Evolutionary conservation across 225 moss, liverwort and hornwort genomes (phyloP).

Genomic region (Ulota crispa): DNA sequence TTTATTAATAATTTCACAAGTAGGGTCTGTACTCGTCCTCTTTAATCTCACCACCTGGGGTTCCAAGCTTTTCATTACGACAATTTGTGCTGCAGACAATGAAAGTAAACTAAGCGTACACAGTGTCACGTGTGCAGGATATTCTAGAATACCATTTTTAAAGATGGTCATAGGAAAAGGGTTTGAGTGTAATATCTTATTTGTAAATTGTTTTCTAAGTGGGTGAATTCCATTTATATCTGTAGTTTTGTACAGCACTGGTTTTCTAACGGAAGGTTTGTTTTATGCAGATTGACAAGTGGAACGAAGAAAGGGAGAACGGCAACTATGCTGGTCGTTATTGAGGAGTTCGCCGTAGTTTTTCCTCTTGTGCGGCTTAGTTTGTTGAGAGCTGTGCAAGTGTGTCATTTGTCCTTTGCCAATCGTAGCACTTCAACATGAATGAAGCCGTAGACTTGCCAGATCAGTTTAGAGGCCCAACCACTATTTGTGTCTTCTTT

Average conservation of each 20-base stretch:
- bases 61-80: not conserved
- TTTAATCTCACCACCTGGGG: not conserved
- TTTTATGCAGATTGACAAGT: slow-evolving; percentile 72
- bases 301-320: slow-evolving; percentile 88
- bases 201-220: not conserved
- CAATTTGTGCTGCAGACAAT: not conserved
- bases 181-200: not conserved
- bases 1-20: not conserved
- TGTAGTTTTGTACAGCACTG: not conserved
- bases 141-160: not conserved
- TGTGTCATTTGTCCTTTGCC: slow-evolving; percentile 11
- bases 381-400: slow-evolving; percentile 25
- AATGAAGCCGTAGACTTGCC: slow-evolving; percentile 19
- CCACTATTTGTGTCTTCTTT: slow-evolving; percentile 9
- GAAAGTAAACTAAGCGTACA: no score
- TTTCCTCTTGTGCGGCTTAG: slow-evolving; percentile 16
- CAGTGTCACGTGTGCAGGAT: not conserved
- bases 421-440: slow-evolving; percentile 9
- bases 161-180: not conserved
- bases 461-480: slow-evolving; percentile 20
- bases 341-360: slow-evolving; percentile 29
- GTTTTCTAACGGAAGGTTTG: slow-evolving; percentile 2
- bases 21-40: not conserved
- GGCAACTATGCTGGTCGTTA: slow-evolving; percentile 81
- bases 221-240: not conserved